Base-by-base conservation (phyloP, 2,329 filamentous ascomycete genomes). In the Xylaria sp. region DNA sequence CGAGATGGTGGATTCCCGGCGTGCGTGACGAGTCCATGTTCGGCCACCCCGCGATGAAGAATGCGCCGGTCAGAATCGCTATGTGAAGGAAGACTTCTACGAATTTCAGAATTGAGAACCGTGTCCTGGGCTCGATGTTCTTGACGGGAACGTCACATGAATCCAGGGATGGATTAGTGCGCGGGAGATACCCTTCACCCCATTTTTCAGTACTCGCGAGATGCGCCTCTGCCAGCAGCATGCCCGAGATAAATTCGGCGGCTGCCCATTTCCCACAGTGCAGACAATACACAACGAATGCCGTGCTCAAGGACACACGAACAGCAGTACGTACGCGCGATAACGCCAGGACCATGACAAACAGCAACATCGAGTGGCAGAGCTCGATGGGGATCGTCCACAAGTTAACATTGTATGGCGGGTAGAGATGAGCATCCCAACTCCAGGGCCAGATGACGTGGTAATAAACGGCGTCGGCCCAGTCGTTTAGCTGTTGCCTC, bases 311-410 rank as follows among this genome's bases (percentile, higher is more conserved):
- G 0, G 58, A 59, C 51, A 75, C 68, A 0, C 76, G 72, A 11
- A 76, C 57, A 9, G 64, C 62, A 7, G 70, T 62, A 50, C 71
- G 69, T 37, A 76, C 62, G 18, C 73, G 68, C 13, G 74, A 72
- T 2, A 78, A 63, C 10, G 64, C 64, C 37, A 73, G 69, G n/a
- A 79, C 59, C 18, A 76, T 64, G n/a, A 76, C 61, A 59, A 79
- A 79, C 5, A 79, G 65, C 19, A 78, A 65, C 72, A 79, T 73
- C 7, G 78, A 80, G 65, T 78, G 74, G 30, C 71, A 75, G 55
- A 79, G 76, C 58, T 80, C 78, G 58, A 79, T 73, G 0, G 79
- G 76, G 16, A 81, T 78, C 1, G 78, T 80, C 79, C 78, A 80
- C 13, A 80, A 70, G 56, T 79, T 77, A 7, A 75, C 67, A 59